Evolutionary conservation across 345 rosid genomes (phyloP), one percentile per base, ranked within the genome.

Genomic region (Capsella bursapastoris): DNA sequence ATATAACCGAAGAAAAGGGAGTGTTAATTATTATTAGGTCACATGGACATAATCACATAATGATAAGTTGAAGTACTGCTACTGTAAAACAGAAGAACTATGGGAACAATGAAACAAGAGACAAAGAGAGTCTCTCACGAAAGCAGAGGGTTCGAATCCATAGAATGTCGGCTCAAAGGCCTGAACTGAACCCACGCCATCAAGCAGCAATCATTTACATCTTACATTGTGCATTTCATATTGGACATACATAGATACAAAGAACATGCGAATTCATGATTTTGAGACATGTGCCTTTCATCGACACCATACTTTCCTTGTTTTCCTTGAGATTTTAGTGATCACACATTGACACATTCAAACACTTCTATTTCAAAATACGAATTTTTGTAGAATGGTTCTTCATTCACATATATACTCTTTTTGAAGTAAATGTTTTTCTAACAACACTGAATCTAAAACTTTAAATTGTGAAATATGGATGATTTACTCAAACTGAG

Each of bases 191-290:
- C 14, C 14, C 37, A 43, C 66, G 38, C 38, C 52, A 27, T 29
- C 27, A 63, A 44, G 40, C 68, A 44, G 40, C 68, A 28, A 28
- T 31, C 53, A 29, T 8, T 8, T 27, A 41, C 22, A 29, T n/a
- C 28, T 63, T 63, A 64, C 41, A 47, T 8, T 64, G 53, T 8
- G n/a, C 41, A 28, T 29, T 45, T 29, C 41, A 47, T 31, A 27
- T 29, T 63, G 67, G 38, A 28, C 67, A 44, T 7, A 28, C 67
- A 44, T 4, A 62, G 12, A 44, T 40, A 57, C 8, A 57, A 9
- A 57, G 44, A 62, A 45, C 35, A 25, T 61, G 14, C 66, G 11
- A 61, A 61, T 62, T 62, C 25, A 62, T 15, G 27, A 16, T 13
- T 25, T 41, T 7, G 34, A 34, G 27, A 57, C 22, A 44, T 28